These are phyloP conservation scores for Colletotrichum sublineola DNA, from an alignment of 2,329 filamentous ascomycete species.

Conservation along the genomic window DNA sequence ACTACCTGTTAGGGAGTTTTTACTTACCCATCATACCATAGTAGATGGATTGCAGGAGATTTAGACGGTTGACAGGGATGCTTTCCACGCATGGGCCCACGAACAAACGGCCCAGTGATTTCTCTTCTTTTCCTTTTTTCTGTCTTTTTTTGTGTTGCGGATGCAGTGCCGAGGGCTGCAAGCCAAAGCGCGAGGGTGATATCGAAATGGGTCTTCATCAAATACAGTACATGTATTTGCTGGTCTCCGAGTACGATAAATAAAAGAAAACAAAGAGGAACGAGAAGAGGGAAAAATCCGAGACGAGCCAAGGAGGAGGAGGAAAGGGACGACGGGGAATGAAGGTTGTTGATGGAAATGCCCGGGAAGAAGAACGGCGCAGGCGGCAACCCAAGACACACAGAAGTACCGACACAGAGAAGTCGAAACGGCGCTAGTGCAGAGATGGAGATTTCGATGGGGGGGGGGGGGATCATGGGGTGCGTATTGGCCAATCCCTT, in stretches of 20 bases:
- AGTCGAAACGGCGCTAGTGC: slow-evolving; percentile 37
- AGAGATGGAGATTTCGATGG: slow-evolving; percentile 34
- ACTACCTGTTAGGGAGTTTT: too few species aligned
- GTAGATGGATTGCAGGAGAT: slow-evolving; percentile 27
- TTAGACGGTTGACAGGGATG: slow-evolving; percentile 38
- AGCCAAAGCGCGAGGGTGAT: slow-evolving; percentile 11
- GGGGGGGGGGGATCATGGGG: not conserved
- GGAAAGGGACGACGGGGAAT: not conserved
- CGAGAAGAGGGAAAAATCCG: not conserved
- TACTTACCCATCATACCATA: too few species aligned
- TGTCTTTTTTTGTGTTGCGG: not conserved
- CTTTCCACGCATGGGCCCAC: slow-evolving; percentile 35
- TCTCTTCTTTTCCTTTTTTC: too few species aligned
- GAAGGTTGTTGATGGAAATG: slow-evolving; percentile 20
- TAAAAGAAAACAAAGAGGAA: not conserved
- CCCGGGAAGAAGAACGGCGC: slow-evolving; percentile 25
- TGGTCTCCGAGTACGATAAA: slow-evolving; percentile 5
- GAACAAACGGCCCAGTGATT: slow-evolving; percentile 29
- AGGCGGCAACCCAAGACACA: slow-evolving; percentile 28
- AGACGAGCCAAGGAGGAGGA: not conserved
- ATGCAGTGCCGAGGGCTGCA: not conserved
- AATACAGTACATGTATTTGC: not conserved
- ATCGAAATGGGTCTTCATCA: not conserved
- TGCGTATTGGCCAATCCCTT: not conserved
- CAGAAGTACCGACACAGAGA: slow-evolving; percentile 31